Evolutionary conservation across 179 eudicot species (phyloP).

Genomic region (Drosera spatulata): DNA sequence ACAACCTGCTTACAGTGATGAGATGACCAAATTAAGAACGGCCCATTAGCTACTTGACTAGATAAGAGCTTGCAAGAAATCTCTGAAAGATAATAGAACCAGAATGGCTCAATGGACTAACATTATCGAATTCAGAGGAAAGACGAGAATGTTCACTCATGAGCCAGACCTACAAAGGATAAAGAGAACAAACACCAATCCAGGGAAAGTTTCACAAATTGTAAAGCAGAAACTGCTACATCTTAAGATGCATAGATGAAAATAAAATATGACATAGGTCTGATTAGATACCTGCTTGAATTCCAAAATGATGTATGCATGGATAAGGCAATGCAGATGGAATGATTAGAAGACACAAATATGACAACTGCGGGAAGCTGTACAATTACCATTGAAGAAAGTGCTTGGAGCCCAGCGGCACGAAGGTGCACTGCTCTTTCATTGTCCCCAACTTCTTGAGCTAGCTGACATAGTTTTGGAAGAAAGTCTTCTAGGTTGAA

Average conservation of each 20-base stretch:
- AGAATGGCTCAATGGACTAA: constrained; percentile 30
- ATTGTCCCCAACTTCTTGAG: constrained; percentile 92
- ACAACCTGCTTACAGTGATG: constrained; percentile 50
- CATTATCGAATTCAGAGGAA: constrained; percentile 74
- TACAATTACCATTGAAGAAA: constrained; percentile 73
- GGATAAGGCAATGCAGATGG: neutral
- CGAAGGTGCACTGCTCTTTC: constrained; percentile 63
- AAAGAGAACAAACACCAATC: constrained; percentile 3
- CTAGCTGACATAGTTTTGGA: constrained; percentile 81
- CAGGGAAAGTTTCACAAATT: neutral
- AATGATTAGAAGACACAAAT: neutral
- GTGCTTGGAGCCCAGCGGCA: constrained; percentile 80
- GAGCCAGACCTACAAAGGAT: constrained; percentile 71
- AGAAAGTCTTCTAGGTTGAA: constrained; percentile 83
- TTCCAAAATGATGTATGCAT: no score
- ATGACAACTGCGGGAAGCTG: constrained; percentile 1
- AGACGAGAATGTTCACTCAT: constrained; percentile 92
- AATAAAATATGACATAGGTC: no score
- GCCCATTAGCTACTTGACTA: no score
- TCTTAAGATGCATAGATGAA: no score
- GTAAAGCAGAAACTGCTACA: neutral
- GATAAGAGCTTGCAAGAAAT: no score
- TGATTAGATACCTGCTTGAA: no score
- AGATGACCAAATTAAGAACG: neutral
- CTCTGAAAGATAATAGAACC: neutral